A percentile compares a stretch with the other conserved stretches of the same genome.
Conservation (phyloP, 208 protist species). For the Leishmania tarentolae region DNA sequence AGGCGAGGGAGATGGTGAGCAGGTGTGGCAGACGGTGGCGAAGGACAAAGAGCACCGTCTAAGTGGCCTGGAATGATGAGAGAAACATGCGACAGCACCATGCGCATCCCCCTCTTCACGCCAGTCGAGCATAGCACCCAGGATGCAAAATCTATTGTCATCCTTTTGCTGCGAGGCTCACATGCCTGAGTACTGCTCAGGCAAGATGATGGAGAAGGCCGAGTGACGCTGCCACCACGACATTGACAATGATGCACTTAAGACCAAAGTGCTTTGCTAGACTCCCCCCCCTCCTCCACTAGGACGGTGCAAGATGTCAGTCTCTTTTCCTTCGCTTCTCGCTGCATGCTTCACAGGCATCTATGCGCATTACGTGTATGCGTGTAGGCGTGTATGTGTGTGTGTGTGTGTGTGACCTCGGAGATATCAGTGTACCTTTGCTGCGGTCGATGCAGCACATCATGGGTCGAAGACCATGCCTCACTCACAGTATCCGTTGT, state of each 20-base stretch:
- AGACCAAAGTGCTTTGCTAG: neutral
- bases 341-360: neutral
- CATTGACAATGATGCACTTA: neutral
- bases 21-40: neutral
- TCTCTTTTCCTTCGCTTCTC: neutral
- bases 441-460: neutral
- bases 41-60: neutral
- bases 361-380: neutral
- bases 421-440: neutral
- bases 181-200: neutral
- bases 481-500: neutral
- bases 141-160: neutral
- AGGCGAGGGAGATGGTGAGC: neutral
- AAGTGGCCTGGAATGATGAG: neutral
- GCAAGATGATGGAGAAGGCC: neutral
- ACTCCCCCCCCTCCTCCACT: neutral
- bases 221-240: neutral
- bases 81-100: neutral
- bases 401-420: neutral
- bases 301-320: neutral
- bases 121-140: neutral
- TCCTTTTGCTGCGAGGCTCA: neutral
- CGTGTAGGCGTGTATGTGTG: slow-evolving; percentile 1
- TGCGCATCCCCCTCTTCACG: neutral
- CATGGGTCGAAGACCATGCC: neutral